These are phyloP conservation scores for Xylaria grammica DNA, from an alignment of 495 filamentous ascomycete genomes.

Conservation along the genomic window DNA sequence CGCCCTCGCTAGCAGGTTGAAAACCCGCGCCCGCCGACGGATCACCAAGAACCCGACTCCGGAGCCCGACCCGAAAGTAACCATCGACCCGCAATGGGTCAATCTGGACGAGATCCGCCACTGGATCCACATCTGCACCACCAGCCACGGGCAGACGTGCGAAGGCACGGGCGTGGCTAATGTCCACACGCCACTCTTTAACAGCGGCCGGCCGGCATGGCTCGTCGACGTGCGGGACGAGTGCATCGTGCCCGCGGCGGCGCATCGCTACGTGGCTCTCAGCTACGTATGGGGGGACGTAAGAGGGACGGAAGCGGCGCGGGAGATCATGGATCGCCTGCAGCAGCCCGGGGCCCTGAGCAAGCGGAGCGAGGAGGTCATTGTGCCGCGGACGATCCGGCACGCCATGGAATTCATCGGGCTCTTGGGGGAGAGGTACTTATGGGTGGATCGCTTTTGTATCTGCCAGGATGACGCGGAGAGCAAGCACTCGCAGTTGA, in stretches of 20 bases:
- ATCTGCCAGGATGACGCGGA: slow-evolving; percentile 34
- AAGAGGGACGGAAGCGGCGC: slow-evolving; percentile 8
- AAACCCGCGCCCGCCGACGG: no score
- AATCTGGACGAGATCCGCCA: background rate
- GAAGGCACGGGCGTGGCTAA: background rate
- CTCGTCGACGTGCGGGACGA: slow-evolving; percentile 20
- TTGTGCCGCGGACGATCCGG: slow-evolving; percentile 24
- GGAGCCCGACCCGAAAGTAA: no score
- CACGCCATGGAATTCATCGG: slow-evolving; percentile 25
- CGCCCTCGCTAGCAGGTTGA: no score
- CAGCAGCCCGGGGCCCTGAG: background rate
- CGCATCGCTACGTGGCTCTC: slow-evolving; percentile 26
- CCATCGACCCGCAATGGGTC: background rate
- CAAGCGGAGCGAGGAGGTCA: background rate
- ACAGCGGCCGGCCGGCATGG: slow-evolving; percentile 15
- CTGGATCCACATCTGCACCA: background rate
- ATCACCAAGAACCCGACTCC: no score
- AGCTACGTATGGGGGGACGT: slow-evolving; percentile 32
- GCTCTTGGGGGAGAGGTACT: slow-evolving; percentile 27
- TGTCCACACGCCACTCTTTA: background rate
- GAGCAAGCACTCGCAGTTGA: slow-evolving; percentile 29
- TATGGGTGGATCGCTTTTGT: slow-evolving; percentile 38
- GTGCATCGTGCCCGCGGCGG: slow-evolving; percentile 19
- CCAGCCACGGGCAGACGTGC: background rate
- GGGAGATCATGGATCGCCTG: background rate